These are phyloP conservation scores for Monilinia polystroma DNA, from an alignment of 2,329 filamentous ascomycete genomes.

Conservation along the genomic window DNA sequence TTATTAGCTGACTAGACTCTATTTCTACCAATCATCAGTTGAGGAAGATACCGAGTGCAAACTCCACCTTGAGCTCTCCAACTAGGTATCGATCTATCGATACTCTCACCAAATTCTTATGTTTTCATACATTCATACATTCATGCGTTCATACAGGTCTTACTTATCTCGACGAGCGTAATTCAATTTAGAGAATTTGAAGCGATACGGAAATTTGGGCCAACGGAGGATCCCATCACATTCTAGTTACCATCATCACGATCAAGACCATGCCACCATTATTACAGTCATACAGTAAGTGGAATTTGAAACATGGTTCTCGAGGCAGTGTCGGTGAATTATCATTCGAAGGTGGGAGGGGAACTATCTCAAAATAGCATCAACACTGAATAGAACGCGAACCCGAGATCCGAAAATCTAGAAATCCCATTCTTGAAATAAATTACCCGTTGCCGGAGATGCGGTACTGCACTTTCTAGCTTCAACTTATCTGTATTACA, in stretches of 20 bases:
- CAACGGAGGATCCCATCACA: background rate
- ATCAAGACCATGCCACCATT: background rate
- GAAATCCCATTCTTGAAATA: background rate
- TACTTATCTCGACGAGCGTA: background rate
- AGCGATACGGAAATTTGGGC: conserved; percentile 6
- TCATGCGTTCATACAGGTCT: background rate
- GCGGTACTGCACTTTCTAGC: conserved; percentile 8
- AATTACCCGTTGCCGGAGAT: conserved; percentile 11
- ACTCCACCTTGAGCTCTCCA: background rate
- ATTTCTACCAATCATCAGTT: conserved; percentile 19
- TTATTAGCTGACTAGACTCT: conserved; percentile 3
- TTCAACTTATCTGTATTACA: background rate
- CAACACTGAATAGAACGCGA: background rate
- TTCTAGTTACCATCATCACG: background rate
- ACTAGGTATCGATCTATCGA: background rate
- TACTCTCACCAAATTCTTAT: background rate
- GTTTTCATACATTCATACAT: background rate
- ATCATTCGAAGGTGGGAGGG: conserved; percentile 13
- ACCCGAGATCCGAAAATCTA: conserved; percentile 14
- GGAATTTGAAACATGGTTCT: conserved; percentile 16
- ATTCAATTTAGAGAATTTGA: background rate
- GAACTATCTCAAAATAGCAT: conserved; percentile 16
- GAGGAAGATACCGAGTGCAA: background rate
- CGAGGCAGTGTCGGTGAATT: conserved; percentile 20
- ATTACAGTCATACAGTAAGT: background rate